phyloP scores from a whole-genome alignment of 306 rosid genomes.

The Leucaena leucocephala region DNA sequence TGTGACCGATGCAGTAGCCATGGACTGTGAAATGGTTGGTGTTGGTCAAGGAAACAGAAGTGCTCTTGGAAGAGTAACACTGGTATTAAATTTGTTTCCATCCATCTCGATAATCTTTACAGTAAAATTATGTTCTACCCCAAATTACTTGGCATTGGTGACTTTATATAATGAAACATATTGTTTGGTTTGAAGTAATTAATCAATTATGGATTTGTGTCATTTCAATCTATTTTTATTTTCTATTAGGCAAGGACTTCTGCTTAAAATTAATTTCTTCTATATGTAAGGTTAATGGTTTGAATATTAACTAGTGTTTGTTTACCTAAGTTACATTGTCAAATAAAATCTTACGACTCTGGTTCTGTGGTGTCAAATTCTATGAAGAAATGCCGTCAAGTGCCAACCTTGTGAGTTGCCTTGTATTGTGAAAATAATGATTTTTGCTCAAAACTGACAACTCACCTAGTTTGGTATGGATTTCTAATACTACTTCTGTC shows the following conservation, averaged over 20 bases:
- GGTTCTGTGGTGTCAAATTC: background rate
- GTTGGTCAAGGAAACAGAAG: conserved; percentile 89
- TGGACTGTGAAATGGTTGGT: conserved; percentile 99
- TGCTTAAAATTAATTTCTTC: conserved; percentile 20
- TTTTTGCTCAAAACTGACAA: background rate
- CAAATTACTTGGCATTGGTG: conserved; percentile 25
- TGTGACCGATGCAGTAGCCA: conserved; percentile 81
- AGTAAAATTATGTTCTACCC: background rate
- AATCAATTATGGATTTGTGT: background rate
- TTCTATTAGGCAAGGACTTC: background rate
- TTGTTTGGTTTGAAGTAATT: conserved; percentile 13
- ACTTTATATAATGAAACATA: background rate
- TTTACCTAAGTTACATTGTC: background rate
- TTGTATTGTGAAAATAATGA: background rate
- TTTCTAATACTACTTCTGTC: conserved; percentile 42
- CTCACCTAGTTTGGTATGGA: conserved; percentile 30
- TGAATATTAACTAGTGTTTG: conserved; percentile 13
- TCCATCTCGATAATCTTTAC: conserved; percentile 21
- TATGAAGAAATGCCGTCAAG: conserved; percentile 5
- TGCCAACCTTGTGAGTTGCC: background rate
- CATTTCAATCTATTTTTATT: background rate
- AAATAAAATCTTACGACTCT: background rate
- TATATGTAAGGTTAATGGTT: conserved; percentile 1
- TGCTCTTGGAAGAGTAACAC: conserved; percentile 87
- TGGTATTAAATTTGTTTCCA: conserved; percentile 58